Conservation (phyloP, 2,329 filamentous ascomycete species). For the Ascochyta koolunga region DNA sequence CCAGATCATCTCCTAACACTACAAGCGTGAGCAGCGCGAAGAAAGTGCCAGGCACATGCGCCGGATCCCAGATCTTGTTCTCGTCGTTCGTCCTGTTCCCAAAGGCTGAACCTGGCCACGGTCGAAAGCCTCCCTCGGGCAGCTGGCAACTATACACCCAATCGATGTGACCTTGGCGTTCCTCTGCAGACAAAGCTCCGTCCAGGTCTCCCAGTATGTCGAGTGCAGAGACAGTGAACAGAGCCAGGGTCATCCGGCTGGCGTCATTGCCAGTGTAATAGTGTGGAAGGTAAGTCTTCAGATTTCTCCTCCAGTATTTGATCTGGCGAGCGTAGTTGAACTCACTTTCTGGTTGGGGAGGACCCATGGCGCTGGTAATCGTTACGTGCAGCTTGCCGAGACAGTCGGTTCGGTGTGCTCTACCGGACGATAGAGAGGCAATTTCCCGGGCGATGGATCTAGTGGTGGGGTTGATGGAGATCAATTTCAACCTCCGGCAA, state of each 20-base stretch:
- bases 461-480: constrained; percentile 15
- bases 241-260: constrained; percentile 86
- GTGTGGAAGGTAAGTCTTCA: constrained; percentile 78
- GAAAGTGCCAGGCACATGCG: constrained; percentile 85
- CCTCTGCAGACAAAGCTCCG: constrained; percentile 58
- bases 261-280: constrained; percentile 89
- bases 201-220: constrained; percentile 75
- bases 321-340: constrained; percentile 64
- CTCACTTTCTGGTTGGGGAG: constrained; percentile 12
- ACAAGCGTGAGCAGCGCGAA: constrained; percentile 82
- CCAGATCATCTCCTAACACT: constrained; percentile 65
- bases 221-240: constrained; percentile 85
- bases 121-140: constrained; percentile 84
- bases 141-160: constrained; percentile 92
- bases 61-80: constrained; percentile 70
- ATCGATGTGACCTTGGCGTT: constrained; percentile 63
- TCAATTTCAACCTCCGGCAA: constrained; percentile 9
- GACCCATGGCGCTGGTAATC: constrained; percentile 11
- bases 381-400: constrained; percentile 5
- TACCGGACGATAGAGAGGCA: constrained; percentile 5
- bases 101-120: constrained; percentile 73
- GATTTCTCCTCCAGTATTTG: constrained; percentile 91
- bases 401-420: constrained; percentile 10
- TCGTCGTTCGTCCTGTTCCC: constrained; percentile 54
- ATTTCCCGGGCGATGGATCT: constrained; percentile 13